These are phyloP conservation scores for Phytophthora sansomeana DNA, from an alignment of 352 stramenopile species.

Conservation along the genomic window DNA sequence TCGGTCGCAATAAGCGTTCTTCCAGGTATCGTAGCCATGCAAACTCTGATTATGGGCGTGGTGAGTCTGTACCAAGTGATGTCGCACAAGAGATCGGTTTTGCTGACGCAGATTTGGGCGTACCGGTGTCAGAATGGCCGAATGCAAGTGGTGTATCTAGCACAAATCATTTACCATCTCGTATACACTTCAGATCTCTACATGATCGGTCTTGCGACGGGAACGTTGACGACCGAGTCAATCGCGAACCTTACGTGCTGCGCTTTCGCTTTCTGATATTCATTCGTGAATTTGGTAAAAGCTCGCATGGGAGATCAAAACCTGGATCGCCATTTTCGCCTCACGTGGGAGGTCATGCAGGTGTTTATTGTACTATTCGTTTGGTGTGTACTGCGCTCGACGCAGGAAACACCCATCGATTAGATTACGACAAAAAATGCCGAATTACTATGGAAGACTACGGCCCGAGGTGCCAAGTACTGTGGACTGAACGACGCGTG, in stretches of 20 bases:
- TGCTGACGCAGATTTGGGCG: no score
- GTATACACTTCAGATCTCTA: constrained; percentile 36
- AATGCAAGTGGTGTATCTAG: constrained; percentile 30
- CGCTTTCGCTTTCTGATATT: constrained; percentile 22
- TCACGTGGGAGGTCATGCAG: constrained; percentile 20
- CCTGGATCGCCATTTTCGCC: constrained; percentile 18
- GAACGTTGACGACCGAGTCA: constrained; percentile 23
- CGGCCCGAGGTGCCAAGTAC: constrained; percentile 12
- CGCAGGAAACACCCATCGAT: constrained; percentile 23
- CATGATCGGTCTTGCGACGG: constrained; percentile 29
- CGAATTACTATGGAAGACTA: constrained; percentile 32
- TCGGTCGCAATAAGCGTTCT: constrained; percentile 25
- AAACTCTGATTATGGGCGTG: constrained; percentile 40
- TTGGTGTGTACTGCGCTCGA: constrained; percentile 2
- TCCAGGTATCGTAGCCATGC: constrained; percentile 32
- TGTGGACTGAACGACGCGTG: constrained; percentile 29
- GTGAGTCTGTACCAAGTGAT: constrained; percentile 36
- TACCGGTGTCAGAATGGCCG: no score
- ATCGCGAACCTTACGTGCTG: constrained; percentile 19
- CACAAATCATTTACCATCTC: constrained; percentile 28
- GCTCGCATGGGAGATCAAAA: constrained; percentile 10
- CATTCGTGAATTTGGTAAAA: constrained; percentile 19
- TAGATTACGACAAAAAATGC: constrained; percentile 27
- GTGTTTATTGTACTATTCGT: constrained; percentile 13
- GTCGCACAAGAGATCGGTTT: no score